Conservation (phyloP, 2,329 filamentous ascomycete genomes). For the Aciculosporium take region DNA sequence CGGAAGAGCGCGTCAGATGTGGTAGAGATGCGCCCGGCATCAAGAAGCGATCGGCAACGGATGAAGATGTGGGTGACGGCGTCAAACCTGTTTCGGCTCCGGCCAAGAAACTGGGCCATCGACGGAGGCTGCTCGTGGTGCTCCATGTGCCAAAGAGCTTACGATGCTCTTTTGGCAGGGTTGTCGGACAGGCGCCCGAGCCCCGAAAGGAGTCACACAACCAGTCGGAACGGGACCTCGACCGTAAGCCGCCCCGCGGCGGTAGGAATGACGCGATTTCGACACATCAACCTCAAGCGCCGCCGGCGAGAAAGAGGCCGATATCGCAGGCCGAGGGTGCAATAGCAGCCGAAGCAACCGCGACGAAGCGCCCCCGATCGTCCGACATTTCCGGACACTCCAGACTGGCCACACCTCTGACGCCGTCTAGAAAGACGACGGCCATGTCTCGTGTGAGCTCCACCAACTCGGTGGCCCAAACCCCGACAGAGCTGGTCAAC, state of each 20-base stretch:
- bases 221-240: slow-evolving; percentile 11
- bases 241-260: slow-evolving; percentile 23
- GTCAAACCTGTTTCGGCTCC: neutral
- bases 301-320: slow-evolving; percentile 35
- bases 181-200: slow-evolving; percentile 27
- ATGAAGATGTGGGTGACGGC: slow-evolving; percentile 20
- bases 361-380: slow-evolving; percentile 28
- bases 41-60: slow-evolving; percentile 15
- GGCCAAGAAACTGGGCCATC: slow-evolving; percentile 9
- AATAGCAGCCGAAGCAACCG: slow-evolving; percentile 23
- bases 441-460: slow-evolving; percentile 41
- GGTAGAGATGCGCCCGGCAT: slow-evolving; percentile 11
- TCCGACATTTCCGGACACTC: slow-evolving; percentile 24
- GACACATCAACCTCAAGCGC: slow-evolving; percentile 17
- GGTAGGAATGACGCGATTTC: slow-evolving; percentile 30
- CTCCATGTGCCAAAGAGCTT: slow-evolving; percentile 35
- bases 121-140: slow-evolving; percentile 26
- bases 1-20: slow-evolving; percentile 10
- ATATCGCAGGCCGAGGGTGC: slow-evolving; percentile 21
- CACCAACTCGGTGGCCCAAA: slow-evolving; percentile 36
- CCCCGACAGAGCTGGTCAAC: slow-evolving; percentile 31
- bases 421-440: slow-evolving; percentile 36
- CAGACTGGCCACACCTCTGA: slow-evolving; percentile 28
- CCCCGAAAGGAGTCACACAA: slow-evolving; percentile 22
- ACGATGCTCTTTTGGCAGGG: slow-evolving; percentile 29